A percentile compares a stretch with the other conserved stretches of the same genome.
phyloP scores from a whole-genome alignment of 495 filamentous ascomycete genomes.

The Aspergillus nidulans region DNA sequence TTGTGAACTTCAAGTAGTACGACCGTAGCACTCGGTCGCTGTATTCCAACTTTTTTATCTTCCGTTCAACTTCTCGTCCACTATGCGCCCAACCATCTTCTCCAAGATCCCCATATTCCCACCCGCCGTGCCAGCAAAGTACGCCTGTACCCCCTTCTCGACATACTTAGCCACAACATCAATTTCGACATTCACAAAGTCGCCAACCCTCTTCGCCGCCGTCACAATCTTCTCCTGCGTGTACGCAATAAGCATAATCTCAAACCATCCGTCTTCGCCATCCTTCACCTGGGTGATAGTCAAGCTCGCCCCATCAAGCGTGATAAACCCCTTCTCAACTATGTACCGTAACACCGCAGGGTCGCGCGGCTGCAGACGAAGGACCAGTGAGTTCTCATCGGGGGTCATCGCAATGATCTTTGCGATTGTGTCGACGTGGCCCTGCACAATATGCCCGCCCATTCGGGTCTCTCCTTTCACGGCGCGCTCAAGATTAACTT shows the following conservation, averaged over 20 bases:
- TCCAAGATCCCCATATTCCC: conserved; percentile 66
- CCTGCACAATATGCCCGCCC: conserved; percentile 70
- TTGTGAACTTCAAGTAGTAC: neutral
- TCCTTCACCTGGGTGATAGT: conserved; percentile 78
- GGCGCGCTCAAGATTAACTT: conserved; percentile 90
- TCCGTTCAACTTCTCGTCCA: conserved; percentile 62
- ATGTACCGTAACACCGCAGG: conserved; percentile 69
- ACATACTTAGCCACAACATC: conserved; percentile 99
- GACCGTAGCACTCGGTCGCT: neutral
- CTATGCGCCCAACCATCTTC: conserved; percentile 75
- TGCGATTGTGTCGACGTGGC: conserved; percentile 89
- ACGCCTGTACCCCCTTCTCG: conserved; percentile 76
- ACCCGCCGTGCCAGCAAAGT: conserved; percentile 48
- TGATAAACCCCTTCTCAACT: conserved; percentile 95
- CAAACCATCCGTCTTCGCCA: conserved; percentile 78
- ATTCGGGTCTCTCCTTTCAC: conserved; percentile 86
- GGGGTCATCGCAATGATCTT: conserved; percentile 60
- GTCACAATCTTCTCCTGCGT: conserved; percentile 91
- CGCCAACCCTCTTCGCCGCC: conserved; percentile 73
- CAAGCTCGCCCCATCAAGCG: conserved; percentile 92
- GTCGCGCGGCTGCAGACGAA: conserved; percentile 72
- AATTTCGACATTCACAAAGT: conserved; percentile 93
- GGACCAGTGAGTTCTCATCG: conserved; percentile 84
- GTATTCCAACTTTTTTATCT: neutral
- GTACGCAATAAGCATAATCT: conserved; percentile 99